Evolutionary conservation across 306 rosid genomes (phyloP), one percentile per base, ranked within the genome.

Genomic region (Rubus idaeus): DNA sequence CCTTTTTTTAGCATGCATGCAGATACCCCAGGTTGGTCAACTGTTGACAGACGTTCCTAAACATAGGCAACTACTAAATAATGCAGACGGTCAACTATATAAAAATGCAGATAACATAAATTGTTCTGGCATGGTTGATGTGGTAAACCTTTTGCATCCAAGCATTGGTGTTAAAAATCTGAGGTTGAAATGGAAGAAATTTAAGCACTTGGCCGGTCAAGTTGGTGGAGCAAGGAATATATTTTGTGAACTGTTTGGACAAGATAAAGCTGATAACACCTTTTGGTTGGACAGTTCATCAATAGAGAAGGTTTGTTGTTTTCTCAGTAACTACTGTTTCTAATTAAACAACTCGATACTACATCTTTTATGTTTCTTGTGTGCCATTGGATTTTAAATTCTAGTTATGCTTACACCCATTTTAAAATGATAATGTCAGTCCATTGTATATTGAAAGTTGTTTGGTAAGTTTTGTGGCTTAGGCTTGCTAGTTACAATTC

Each of bases 201-300:
- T 86, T 61, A 80, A 83, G 77, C 84, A 79, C 79, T 85, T 91
- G 85, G 96, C 92, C 74, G 74, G 86, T 77, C 86, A 89, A 83
- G 90, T 92, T 83, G 99, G 99, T 56, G 98, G 97, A 58, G 90
- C 96, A 56, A 83, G 76, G 82, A 85, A 83, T 78, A 91, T 96
- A 80, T 96, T 96, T 86, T 82, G 83, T 77, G 79, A 77, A 68
- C 81, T 96, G 87, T 92, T 88, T 86, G 98, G 98, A 81, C 89
- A 81, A 75, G 84, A 88, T 40, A 80, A 84, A 67, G 87, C 98
- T 78, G 91, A 91, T 78, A 88, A 88, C 82, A 91, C 97, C 79
- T 96, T 96, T 85, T 96, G 99, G 99, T 84, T 96, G 88, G 99
- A 96, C 78, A 96, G 99, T 77, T 92, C 99, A 79, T 92, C 99